Percentiles rank a stretch among this genome's conserved stretches.
These are phyloP conservation scores for Mycena kentingensis DNA, from an alignment of 768 basidiomycete genomes.

Conservation along the genomic window DNA sequence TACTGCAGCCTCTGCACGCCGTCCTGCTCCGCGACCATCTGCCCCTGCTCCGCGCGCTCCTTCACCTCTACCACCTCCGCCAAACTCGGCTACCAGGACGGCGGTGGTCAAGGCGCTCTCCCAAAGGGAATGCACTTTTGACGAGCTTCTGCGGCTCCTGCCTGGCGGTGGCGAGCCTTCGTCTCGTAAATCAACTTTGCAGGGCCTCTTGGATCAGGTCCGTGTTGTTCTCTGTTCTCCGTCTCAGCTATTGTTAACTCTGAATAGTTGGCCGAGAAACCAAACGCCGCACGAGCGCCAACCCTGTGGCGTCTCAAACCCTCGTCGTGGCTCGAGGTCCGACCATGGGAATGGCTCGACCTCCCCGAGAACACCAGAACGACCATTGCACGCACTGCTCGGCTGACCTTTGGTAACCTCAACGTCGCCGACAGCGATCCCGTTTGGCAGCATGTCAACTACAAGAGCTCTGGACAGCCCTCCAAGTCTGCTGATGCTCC, in stretches of 20 bases:
- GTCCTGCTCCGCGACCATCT: slow-evolving; percentile 36
- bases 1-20: slow-evolving; percentile 27
- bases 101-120: slow-evolving; percentile 59
- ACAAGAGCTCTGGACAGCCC: slow-evolving; percentile 10
- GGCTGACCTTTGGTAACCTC: slow-evolving; percentile 48
- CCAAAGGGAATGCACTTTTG: slow-evolving; percentile 49
- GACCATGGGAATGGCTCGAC: slow-evolving; percentile 63
- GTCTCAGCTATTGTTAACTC: background rate
- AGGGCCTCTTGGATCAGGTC: slow-evolving; percentile 15
- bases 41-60: slow-evolving; percentile 24
- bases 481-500: slow-evolving; percentile 24
- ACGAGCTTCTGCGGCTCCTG: slow-evolving; percentile 39
- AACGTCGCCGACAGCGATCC: slow-evolving; percentile 62
- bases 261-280: slow-evolving; percentile 54
- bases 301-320: slow-evolving; percentile 57
- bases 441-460: slow-evolving; percentile 59
- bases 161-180: slow-evolving; percentile 4
- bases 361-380: slow-evolving; percentile 51
- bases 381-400: slow-evolving; percentile 53
- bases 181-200: slow-evolving; percentile 8
- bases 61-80: slow-evolving; percentile 33
- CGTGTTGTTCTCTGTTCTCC: background rate
- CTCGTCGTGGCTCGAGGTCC: slow-evolving; percentile 65
- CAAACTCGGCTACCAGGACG: slow-evolving; percentile 28
- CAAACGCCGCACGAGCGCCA: slow-evolving; percentile 31